Evolutionary conservation across 75 land plant genomes (phyloP).

Genomic region (Pinus albicaulis): DNA sequence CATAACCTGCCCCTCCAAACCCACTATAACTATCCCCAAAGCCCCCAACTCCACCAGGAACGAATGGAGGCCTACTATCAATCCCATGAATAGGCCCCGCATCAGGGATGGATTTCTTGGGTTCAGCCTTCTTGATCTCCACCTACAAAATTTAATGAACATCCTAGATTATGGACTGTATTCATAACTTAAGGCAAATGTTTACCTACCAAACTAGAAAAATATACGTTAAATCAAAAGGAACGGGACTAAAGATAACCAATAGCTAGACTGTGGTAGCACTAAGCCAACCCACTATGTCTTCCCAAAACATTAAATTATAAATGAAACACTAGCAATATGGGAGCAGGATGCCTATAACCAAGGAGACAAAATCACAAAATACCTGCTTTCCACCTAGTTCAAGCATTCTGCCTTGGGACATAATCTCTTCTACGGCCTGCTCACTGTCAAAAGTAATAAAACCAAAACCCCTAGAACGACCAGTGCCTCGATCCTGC

Average conservation of each 20-base stretch:
- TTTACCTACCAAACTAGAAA: slow-evolving; percentile 1
- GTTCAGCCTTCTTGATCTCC: slow-evolving; percentile 85
- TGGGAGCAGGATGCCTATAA: no score
- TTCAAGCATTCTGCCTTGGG: slow-evolving; percentile 65
- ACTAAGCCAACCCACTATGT: not conserved
- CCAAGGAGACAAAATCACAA: no score
- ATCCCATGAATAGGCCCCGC: slow-evolving; percentile 7
- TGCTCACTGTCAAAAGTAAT: slow-evolving; percentile 81
- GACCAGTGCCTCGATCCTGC: slow-evolving; percentile 74
- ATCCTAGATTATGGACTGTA: not conserved
- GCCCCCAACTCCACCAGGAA: slow-evolving; percentile 4
- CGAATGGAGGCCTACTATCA: slow-evolving; percentile 4
- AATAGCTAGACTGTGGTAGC: not conserved
- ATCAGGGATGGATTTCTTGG: slow-evolving; percentile 32
- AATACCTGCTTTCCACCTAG: slow-evolving; percentile 75
- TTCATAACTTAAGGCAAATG: not conserved
- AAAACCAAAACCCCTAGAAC: slow-evolving; percentile 91
- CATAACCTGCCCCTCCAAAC: slow-evolving; percentile 8
- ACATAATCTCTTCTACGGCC: slow-evolving; percentile 59
- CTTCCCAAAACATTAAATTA: not conserved
- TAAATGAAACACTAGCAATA: no score
- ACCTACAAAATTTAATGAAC: slow-evolving; percentile 42
- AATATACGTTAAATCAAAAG: no score
- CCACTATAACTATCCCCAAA: slow-evolving; percentile 46
- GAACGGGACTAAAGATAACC: slow-evolving; percentile 2